Conservation (phyloP, 352 stramenopile genomes). For the Globisporangium cystogenes region DNA sequence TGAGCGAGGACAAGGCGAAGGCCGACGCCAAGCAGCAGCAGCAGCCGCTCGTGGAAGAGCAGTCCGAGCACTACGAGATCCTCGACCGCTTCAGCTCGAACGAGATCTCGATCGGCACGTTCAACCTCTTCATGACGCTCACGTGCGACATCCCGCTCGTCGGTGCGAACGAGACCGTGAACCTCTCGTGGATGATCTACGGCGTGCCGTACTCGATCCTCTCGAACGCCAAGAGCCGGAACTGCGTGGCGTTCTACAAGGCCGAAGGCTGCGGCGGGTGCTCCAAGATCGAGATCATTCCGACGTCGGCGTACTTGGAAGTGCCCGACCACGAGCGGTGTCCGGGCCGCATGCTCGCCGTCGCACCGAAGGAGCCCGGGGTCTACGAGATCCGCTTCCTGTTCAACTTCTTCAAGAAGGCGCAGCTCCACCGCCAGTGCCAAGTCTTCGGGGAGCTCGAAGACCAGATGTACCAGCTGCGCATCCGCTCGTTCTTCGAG, state of each 20-base stretch:
- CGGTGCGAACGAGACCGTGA: conserved; percentile 34
- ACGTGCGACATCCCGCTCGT: conserved; percentile 42
- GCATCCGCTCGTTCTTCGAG: conserved; percentile 48
- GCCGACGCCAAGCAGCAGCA: conserved; percentile 14
- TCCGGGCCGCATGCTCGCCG: conserved; percentile 39
- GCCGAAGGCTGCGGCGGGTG: conserved; percentile 25
- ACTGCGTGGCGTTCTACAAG: conserved; percentile 57
- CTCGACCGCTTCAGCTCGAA: conserved; percentile 47
- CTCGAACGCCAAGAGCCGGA: conserved; percentile 36
- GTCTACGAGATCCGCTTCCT: conserved; percentile 63
- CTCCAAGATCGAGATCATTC: conserved; percentile 45
- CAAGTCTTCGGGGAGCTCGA: conserved; percentile 51
- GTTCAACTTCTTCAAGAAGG: conserved; percentile 62
- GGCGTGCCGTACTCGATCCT: conserved; percentile 42
- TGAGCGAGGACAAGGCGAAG: conserved; percentile 15
- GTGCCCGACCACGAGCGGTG: conserved; percentile 27
- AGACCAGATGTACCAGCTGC: conserved; percentile 58
- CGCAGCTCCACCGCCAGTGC: conserved; percentile 48
- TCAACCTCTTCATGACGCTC: conserved; percentile 61
- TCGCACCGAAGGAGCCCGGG: conserved; percentile 33
- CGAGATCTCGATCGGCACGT: conserved; percentile 46
- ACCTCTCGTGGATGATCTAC: conserved; percentile 52
- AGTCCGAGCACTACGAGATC: conserved; percentile 31
- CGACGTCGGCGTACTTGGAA: conserved; percentile 42
- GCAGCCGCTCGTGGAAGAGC: conserved; percentile 6